These are phyloP conservation scores for Colletotrichum tropicicola DNA, from an alignment of 2,329 filamentous ascomycete species.

Conservation along the genomic window DNA sequence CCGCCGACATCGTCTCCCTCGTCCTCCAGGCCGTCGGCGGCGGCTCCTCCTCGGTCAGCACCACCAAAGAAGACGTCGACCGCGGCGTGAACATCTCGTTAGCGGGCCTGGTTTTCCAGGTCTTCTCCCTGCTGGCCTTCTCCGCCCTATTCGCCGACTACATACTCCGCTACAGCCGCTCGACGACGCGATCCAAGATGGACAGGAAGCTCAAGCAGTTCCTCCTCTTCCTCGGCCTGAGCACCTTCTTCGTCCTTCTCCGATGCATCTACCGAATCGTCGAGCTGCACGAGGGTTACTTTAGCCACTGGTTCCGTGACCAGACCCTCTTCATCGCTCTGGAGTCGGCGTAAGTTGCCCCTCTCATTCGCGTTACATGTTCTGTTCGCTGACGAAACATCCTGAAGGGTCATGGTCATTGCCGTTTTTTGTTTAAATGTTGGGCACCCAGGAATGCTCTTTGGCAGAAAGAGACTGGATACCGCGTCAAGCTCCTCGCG, in stretches of 20 bases:
- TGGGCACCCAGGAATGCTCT: conserved; percentile 20
- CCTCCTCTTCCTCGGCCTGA: too few relatives aligned
- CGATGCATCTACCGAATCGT: conserved; percentile 67
- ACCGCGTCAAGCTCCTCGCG: too few relatives aligned
- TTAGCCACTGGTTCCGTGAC: conserved; percentile 55
- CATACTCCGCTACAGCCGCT: conserved; percentile 40
- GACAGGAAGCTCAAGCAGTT: conserved; percentile 50
- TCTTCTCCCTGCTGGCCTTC: conserved; percentile 57
- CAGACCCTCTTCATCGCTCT: conserved; percentile 53
- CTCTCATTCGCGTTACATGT: too few relatives aligned
- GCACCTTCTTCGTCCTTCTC: conserved; percentile 64
- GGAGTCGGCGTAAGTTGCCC: conserved; percentile 44
- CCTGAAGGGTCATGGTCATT: conserved; percentile 7
- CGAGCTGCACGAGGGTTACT: conserved; percentile 66
- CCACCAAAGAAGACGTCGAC: conserved; percentile 39
- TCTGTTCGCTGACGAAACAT: background rate
- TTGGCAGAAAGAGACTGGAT: background rate
- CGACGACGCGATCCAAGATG: conserved; percentile 37
- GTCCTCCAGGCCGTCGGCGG: conserved; percentile 61
- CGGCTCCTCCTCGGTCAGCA: conserved; percentile 49
- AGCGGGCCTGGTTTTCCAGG: conserved; percentile 60
- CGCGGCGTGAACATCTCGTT: conserved; percentile 58
- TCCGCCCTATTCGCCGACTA: conserved; percentile 51
- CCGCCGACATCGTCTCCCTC: conserved; percentile 60
- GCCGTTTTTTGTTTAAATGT: conserved; percentile 11